Conservation (phyloP, 805 yeast species). For the Barnettozyma sucrosica region DNA sequence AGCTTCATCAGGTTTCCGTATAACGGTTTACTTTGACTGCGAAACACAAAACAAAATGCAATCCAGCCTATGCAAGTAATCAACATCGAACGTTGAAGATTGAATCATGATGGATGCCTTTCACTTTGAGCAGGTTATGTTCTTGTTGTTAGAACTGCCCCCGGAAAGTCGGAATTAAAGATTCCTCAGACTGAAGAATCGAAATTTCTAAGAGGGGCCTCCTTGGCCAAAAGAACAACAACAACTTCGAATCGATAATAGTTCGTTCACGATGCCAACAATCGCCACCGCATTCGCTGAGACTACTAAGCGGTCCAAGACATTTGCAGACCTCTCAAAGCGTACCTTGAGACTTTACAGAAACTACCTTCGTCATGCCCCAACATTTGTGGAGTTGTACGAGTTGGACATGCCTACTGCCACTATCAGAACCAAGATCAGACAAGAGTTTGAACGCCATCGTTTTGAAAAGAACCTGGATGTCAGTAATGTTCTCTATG, state of each 20-base stretch:
- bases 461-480: constrained; percentile 65
- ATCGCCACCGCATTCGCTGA: constrained; percentile 81
- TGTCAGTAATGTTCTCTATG: constrained; percentile 60
- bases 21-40: too few species aligned
- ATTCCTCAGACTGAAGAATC: too few species aligned
- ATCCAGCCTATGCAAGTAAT: too few species aligned
- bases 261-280: constrained; percentile 42
- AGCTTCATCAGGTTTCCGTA: too few species aligned
- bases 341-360: constrained; percentile 71
- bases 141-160: too few species aligned
- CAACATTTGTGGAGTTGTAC: constrained; percentile 54
- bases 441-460: constrained; percentile 87
- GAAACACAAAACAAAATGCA: too few species aligned
- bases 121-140: too few species aligned
- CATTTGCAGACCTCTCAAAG: constrained; percentile 52
- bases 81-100: too few species aligned
- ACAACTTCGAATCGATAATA: neutral
- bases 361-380: constrained; percentile 58
- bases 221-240: neutral
- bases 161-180: too few species aligned
- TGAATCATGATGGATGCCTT: too few species aligned
- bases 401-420: constrained; percentile 76
- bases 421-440: constrained; percentile 70
- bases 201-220: too few species aligned
- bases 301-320: constrained; percentile 62